Conservation (phyloP, 2,329 filamentous ascomycete species). For the Cladosporium sp. region DNA sequence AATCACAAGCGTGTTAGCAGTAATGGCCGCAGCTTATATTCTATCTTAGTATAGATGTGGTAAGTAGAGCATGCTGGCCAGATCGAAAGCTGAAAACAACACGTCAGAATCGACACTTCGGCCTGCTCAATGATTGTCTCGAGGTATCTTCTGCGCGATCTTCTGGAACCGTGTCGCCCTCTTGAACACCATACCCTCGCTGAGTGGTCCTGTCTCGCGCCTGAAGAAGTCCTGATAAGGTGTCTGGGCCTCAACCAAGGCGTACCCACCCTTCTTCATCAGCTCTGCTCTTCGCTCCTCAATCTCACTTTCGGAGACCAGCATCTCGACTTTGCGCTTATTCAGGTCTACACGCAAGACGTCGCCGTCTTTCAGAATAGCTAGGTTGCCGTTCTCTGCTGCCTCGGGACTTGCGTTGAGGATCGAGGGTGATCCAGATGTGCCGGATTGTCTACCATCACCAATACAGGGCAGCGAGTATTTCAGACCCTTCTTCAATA, state of each 20-base stretch:
- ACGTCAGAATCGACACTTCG: no score
- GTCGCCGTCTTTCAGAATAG: constrained; percentile 49
- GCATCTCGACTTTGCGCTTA: constrained; percentile 47
- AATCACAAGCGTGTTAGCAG: no score
- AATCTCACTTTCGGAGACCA: constrained; percentile 43
- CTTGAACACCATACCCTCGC: constrained; percentile 30
- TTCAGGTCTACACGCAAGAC: constrained; percentile 48
- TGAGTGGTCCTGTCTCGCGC: constrained; percentile 27
- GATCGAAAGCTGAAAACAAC: no score
- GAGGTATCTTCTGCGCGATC: constrained; percentile 25
- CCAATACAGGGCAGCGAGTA: constrained; percentile 48
- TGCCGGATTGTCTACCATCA: constrained; percentile 53
- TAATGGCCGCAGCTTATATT: no score
- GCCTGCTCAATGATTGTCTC: constrained; percentile 25
- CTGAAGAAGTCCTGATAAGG: constrained; percentile 30
- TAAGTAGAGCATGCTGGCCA: no score
- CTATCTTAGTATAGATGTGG: no score
- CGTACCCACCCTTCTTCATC: constrained; percentile 24
- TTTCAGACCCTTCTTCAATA: constrained; percentile 32
- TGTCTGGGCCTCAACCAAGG: constrained; percentile 25
- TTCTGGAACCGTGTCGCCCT: constrained; percentile 24
- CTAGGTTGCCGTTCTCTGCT: constrained; percentile 51
- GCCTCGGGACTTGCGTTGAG: constrained; percentile 55
- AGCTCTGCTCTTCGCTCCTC: constrained; percentile 33
- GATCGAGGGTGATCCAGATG: constrained; percentile 52